phyloP scores from a whole-genome alignment of 352 stramenopile genomes.

The Globisporangium solare region DNA sequence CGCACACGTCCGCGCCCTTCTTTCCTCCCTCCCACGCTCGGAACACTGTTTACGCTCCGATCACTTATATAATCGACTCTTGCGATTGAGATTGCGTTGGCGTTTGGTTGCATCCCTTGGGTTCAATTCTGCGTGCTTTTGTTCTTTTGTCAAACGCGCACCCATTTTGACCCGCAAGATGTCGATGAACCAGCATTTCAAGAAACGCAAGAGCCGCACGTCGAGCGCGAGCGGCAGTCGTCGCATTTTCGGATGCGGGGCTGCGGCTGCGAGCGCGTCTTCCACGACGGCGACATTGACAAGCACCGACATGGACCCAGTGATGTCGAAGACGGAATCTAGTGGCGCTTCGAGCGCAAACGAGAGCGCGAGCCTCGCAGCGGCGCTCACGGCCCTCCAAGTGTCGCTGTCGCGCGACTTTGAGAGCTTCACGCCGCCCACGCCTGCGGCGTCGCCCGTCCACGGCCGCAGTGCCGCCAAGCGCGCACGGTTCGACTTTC shows the following conservation, averaged over 20 bases:
- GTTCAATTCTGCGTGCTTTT: background rate
- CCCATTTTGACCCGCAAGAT: constrained; percentile 20
- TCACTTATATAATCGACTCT: too few species aligned
- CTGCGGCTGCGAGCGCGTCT: background rate
- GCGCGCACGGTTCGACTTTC: constrained; percentile 56
- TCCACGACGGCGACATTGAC: background rate
- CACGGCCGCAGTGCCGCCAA: constrained; percentile 42
- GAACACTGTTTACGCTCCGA: too few species aligned
- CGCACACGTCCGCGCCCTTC: too few species aligned
- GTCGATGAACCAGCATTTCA: constrained; percentile 60
- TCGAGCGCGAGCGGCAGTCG: constrained; percentile 16
- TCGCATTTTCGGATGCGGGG: background rate
- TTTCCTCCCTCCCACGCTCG: too few species aligned
- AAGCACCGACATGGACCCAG: background rate
- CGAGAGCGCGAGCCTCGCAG: constrained; percentile 48
- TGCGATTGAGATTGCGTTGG: too few species aligned
- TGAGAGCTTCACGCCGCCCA: constrained; percentile 65
- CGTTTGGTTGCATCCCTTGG: background rate
- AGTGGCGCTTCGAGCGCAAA: constrained; percentile 3
- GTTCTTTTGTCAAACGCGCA: background rate
- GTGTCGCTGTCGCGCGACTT: constrained; percentile 73
- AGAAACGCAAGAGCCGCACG: constrained; percentile 61
- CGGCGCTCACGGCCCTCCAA: constrained; percentile 60
- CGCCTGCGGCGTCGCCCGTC: constrained; percentile 58
- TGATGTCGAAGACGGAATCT: constrained; percentile 2